These are phyloP conservation scores for Colletotrichum nymphaeae DNA, from an alignment of 2,329 filamentous ascomycete species.

Conservation along the genomic window DNA sequence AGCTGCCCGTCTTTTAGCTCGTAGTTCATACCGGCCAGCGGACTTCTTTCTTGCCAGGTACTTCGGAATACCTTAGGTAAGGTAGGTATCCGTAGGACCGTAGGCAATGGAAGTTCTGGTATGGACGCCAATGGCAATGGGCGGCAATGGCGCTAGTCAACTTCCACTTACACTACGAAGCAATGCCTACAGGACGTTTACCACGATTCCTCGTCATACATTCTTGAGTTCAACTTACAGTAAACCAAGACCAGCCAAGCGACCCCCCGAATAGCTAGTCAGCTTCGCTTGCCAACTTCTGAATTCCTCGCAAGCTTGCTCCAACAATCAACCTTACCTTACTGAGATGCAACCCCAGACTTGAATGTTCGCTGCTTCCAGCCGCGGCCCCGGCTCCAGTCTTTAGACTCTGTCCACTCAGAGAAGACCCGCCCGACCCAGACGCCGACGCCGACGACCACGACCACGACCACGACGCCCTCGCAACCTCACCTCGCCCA, in stretches of 20 bases:
- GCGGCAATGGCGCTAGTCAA: not conserved
- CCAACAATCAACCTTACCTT: no score
- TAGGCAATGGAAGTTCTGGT: no score
- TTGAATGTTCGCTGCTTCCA: not conserved
- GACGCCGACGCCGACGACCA: not conserved
- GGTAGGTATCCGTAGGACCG: no score
- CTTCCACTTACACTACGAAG: not conserved
- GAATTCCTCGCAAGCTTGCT: no score
- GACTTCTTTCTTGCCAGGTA: not conserved
- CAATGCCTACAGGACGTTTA: not conserved
- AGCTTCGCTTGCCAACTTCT: not conserved
- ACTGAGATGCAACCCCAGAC: no score
- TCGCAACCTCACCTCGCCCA: constrained; percentile 10
- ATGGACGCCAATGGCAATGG: no score
- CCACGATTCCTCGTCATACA: not conserved
- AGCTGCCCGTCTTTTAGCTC: not conserved
- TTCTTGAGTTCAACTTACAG: not conserved
- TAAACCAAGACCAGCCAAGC: not conserved
- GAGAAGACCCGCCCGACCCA: not conserved
- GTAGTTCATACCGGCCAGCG: not conserved
- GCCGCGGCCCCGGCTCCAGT: not conserved
- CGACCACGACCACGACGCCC: not conserved
- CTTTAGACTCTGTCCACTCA: constrained; percentile 14
- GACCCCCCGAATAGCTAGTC: not conserved
- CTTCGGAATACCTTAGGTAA: no score